A percentile compares a stretch with the other conserved stretches of the same genome.
phyloP scores from a whole-genome alignment of 495 filamentous ascomycete genomes.

The Penicillium manginii region DNA sequence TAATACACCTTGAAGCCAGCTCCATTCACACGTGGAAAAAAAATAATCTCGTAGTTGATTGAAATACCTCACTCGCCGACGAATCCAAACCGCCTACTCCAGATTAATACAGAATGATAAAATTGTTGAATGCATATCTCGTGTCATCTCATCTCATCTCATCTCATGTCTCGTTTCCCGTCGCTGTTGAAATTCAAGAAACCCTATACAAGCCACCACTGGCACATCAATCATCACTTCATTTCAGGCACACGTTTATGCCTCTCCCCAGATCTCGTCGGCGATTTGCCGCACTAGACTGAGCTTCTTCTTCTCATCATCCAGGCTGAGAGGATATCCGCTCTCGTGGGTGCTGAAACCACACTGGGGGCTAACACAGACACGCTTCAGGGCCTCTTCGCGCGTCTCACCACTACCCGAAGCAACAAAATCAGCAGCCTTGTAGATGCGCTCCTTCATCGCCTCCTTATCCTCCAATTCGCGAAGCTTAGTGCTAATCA shows the following conservation, averaged over 20 bases:
- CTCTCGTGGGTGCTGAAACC: constrained; percentile 68
- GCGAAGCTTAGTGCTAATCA: constrained; percentile 68
- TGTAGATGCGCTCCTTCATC: constrained; percentile 58
- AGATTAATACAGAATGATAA: neutral
- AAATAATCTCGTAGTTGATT: too few species aligned
- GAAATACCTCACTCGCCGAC: too few species aligned
- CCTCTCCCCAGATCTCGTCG: constrained; percentile 50
- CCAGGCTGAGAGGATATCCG: constrained; percentile 62
- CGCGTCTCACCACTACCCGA: constrained; percentile 45
- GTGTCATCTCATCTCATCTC: constrained; percentile 20
- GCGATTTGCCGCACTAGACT: constrained; percentile 51
- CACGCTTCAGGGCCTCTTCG: constrained; percentile 57
- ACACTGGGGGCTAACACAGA: constrained; percentile 70
- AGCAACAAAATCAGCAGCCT: constrained; percentile 63
- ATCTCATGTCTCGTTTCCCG: constrained; percentile 18
- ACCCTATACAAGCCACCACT: constrained; percentile 4
- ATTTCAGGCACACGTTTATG: constrained; percentile 11
- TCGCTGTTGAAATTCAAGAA: constrained; percentile 26
- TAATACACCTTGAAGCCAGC: too few species aligned
- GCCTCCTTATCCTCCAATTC: constrained; percentile 64
- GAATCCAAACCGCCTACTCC: neutral
- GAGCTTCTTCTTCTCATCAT: constrained; percentile 61
- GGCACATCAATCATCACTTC: neutral
- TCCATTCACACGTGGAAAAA: too few species aligned
- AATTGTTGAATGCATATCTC: constrained; percentile 15